Evolutionary conservation across 2,329 filamentous ascomycete species (phyloP).

Genomic region (Epichloe gansuensis): DNA sequence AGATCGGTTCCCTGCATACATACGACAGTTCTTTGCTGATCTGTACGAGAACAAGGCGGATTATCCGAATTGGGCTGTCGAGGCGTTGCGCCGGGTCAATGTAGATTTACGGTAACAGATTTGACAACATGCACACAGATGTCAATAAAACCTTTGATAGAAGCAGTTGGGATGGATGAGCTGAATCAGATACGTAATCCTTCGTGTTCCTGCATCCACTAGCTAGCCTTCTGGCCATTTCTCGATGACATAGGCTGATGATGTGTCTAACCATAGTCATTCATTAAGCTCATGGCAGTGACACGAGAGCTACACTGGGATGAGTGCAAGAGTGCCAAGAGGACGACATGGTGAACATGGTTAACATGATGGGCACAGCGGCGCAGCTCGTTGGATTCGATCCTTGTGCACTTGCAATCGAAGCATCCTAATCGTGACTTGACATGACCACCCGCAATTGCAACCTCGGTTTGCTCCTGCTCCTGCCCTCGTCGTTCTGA

Average conservation of each 20-base stretch:
- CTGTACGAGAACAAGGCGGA: conserved; percentile 51
- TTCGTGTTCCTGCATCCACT: no score
- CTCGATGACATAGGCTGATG: no score
- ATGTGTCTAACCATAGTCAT: no score
- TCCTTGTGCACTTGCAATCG: conserved; percentile 19
- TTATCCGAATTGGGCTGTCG: conserved; percentile 77
- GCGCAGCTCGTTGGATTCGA: conserved; percentile 20
- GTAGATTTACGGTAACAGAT: conserved; percentile 41
- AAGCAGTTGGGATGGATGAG: no score
- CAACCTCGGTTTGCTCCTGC: no score
- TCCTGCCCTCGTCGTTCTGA: no score
- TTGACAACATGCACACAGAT: conserved; percentile 3
- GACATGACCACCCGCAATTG: conserved; percentile 11
- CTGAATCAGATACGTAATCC: no score
- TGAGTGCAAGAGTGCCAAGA: neutral
- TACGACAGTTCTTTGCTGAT: conserved; percentile 65
- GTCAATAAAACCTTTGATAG: neutral
- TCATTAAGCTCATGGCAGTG: no score
- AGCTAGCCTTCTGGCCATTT: no score
- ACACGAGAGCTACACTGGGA: no score
- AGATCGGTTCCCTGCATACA: conserved; percentile 67
- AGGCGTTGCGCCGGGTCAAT: conserved; percentile 65
- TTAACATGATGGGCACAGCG: conserved; percentile 6
- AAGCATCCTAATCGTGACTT: conserved; percentile 22
- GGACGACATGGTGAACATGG: neutral